Evolutionary conservation across 2,329 filamentous ascomycete genomes (phyloP).

Genomic region (Diatrype stigma): DNA sequence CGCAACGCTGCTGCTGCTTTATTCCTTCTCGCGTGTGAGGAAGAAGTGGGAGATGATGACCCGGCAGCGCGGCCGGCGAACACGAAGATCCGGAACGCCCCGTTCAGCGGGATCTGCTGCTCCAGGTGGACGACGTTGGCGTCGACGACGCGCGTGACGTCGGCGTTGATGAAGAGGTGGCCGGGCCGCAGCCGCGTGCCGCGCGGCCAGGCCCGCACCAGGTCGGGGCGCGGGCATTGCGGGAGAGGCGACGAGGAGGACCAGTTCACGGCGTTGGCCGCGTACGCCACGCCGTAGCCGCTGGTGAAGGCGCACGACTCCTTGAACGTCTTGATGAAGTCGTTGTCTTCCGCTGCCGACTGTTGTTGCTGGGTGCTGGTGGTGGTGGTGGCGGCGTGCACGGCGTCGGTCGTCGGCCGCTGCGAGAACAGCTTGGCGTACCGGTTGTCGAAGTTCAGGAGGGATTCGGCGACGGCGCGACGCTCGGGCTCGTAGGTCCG

Average conservation of each 20-base stretch:
- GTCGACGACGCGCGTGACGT: conserved; percentile 82
- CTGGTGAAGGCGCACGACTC: conserved; percentile 88
- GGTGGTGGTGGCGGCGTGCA: conserved; percentile 3
- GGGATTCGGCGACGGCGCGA: conserved; percentile 76
- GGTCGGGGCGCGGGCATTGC: conserved; percentile 54
- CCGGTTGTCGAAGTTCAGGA: conserved; percentile 81
- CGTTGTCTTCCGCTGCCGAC: conserved; percentile 55
- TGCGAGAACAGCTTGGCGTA: conserved; percentile 90
- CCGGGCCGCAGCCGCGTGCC: conserved; percentile 67
- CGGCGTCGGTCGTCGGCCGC: conserved; percentile 54
- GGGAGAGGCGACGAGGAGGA: conserved; percentile 39
- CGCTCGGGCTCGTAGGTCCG: conserved; percentile 85
- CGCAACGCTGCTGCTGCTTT: conserved; percentile 46
- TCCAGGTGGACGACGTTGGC: conserved; percentile 88
- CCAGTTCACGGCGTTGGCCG: conserved; percentile 82
- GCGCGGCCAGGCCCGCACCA: conserved; percentile 59
- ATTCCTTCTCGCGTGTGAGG: conserved; percentile 31
- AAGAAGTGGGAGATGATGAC: conserved; percentile 40
- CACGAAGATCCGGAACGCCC: conserved; percentile 79
- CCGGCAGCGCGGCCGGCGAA: conserved; percentile 64
- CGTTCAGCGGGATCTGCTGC: conserved; percentile 84
- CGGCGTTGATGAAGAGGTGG: conserved; percentile 69
- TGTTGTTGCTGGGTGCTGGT: conserved; percentile 3
- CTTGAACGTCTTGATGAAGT: conserved; percentile 88
- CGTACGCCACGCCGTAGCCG: conserved; percentile 85